Base-by-base conservation (phyloP, 495 filamentous ascomycete genomes). In the Neurospora sp. region DNA sequence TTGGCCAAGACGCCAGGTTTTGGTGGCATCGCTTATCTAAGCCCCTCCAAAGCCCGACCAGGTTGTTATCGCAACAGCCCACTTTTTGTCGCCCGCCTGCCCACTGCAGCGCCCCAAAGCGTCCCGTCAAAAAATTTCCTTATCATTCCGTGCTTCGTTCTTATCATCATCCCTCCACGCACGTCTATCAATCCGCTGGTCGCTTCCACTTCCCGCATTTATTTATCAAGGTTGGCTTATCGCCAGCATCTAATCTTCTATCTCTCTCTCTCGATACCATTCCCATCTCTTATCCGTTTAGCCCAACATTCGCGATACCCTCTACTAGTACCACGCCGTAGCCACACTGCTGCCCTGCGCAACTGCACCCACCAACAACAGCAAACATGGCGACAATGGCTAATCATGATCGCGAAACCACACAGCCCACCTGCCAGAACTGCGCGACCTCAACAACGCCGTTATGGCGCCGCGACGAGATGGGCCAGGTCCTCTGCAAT, bases 401-500 rank as follows among this genome's bases (percentile, higher is more conserved):
- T 84, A 85, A 85, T 79, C 78, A 79, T 75, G 81, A 89, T 72
- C 75, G 90, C 88, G 89, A 89, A 75, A 86, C 88, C 81, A 86
- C 89, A 84, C 90, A 99, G 96, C 96, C 96, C 69, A 92, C 94
- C 74, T 99, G 96, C 81, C 94, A 97, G 81, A 99, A 99, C 84
- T 99, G 96, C 84, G 89, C 88, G 73, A 99, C 96, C 69, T 96
- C 93, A 9, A 98, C 94, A 70, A 98, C 96, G 44, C 96, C 96
- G 69, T 86, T 99, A 76, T 99, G 96, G 96, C 92, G 96, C 79
- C 89, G 96, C 80, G 96, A 99, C 86, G 96, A 99, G 85, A 88
- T 90, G 72, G 96, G 96, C 74, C 93, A 93, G 3, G 94, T 99
- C n/a, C 92, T 99, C 54, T 99, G 96, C 89, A 99, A 99, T 84